These are phyloP conservation scores for Candida pseudoviswanathii DNA, from an alignment of 1,139 yeast genomes.

Conservation along the genomic window DNA sequence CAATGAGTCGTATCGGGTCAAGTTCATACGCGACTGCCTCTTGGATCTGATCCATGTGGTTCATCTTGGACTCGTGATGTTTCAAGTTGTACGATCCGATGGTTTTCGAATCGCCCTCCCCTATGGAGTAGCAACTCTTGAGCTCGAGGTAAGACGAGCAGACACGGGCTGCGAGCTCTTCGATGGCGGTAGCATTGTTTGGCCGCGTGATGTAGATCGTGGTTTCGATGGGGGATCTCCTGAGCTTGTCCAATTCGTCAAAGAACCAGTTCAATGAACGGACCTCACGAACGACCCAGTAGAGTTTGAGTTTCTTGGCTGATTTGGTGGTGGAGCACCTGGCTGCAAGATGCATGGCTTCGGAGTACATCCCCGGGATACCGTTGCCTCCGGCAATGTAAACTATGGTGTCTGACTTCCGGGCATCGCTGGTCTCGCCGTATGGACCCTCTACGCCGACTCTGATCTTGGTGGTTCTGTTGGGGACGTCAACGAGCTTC, in stretches of 20 bases:
- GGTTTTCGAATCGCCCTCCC: slow-evolving; percentile 5
- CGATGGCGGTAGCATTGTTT: slow-evolving; percentile 1
- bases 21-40: slow-evolving; percentile 18
- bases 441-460: slow-evolving; percentile 47
- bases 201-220: slow-evolving; percentile 24
- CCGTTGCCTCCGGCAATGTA: slow-evolving; percentile 46
- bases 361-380: slow-evolving; percentile 46
- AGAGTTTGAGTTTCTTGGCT: slow-evolving; percentile 26
- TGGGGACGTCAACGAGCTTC: slow-evolving; percentile 30
- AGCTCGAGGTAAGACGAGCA: not conserved
- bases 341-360: slow-evolving; percentile 31
- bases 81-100: not conserved
- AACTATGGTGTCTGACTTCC: slow-evolving; percentile 31
- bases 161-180: not conserved
- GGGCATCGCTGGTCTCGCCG: slow-evolving; percentile 33
- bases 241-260: slow-evolving; percentile 40
- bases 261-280: slow-evolving; percentile 47
- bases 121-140: slow-evolving; percentile 2
- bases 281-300: slow-evolving; percentile 51
- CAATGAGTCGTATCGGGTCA: slow-evolving; percentile 25
- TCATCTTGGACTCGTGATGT: not conserved
- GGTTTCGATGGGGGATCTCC: slow-evolving; percentile 25
- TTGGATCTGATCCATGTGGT: slow-evolving; percentile 5
- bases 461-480: slow-evolving; percentile 25
- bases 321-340: slow-evolving; percentile 1